A percentile compares a stretch with the other conserved stretches of the same genome.
Evolutionary conservation across 495 filamentous ascomycete genomes (phyloP).

Genomic region (Aeminium ludgeri): DNA sequence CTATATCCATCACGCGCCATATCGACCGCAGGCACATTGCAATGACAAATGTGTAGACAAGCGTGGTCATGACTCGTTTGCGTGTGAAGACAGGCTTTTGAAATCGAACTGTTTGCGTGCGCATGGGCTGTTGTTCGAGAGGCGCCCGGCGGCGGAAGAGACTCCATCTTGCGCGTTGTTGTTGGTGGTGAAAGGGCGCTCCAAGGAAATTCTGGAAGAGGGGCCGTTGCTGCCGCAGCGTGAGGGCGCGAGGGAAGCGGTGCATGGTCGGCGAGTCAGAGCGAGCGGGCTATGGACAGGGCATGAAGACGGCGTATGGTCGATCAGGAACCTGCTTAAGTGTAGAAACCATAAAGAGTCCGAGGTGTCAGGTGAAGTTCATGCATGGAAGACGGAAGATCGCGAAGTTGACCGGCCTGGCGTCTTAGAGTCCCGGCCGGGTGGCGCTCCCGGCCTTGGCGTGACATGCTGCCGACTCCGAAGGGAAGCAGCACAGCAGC

Average conservation of each 20-base stretch:
- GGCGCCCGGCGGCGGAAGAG: constrained; percentile 8
- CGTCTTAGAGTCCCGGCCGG: no score
- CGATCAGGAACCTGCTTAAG: no score
- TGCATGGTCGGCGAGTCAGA: constrained; percentile 6
- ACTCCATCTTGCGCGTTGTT: not conserved
- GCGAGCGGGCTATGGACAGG: no score
- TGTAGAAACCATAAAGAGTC: not conserved
- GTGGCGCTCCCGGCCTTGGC: no score
- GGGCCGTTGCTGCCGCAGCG: constrained; percentile 7
- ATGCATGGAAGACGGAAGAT: not conserved
- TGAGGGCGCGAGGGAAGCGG: constrained; percentile 11
- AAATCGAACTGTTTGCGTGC: constrained; percentile 19
- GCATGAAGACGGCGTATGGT: no score
- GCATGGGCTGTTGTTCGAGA: constrained; percentile 9
- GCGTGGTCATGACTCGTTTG: constrained; percentile 1
- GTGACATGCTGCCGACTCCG: not conserved
- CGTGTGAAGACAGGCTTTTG: constrained; percentile 13
- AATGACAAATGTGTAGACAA: constrained; percentile 9
- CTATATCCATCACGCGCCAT: constrained; percentile 9
- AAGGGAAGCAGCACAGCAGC: not conserved
- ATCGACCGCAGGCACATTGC: constrained; percentile 10
- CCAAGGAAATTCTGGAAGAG: not conserved
- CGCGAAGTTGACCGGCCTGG: no score
- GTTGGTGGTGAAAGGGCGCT: constrained; percentile 3
- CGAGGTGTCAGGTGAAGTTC: not conserved